phyloP scores from a whole-genome alignment of 805 yeast species.

The Komagataella kurtzmanii region DNA sequence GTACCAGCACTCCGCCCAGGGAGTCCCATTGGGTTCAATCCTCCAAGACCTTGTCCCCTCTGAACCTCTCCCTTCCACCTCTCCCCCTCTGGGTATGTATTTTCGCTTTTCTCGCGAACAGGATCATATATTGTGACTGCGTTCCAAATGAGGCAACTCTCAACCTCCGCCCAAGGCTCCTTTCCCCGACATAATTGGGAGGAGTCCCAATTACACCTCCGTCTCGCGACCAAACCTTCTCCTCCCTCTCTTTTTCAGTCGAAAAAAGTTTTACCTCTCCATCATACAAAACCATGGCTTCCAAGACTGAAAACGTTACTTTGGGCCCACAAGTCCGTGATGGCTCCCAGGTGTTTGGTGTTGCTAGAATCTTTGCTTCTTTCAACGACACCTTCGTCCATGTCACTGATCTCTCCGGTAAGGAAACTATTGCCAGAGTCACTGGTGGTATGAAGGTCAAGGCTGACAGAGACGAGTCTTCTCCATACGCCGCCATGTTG shows the following conservation, averaged over 20 bases:
- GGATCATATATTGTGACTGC: background rate
- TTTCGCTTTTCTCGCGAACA: background rate
- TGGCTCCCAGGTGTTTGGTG: slow-evolving; percentile 99
- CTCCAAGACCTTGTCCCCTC: background rate
- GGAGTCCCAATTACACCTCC: background rate
- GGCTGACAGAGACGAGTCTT: slow-evolving; percentile 99
- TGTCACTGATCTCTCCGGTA: slow-evolving; percentile 98
- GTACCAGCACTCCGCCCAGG: no score
- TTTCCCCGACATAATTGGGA: background rate
- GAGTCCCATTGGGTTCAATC: background rate
- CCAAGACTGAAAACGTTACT: slow-evolving; percentile 35
- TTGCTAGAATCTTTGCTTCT: slow-evolving; percentile 99
- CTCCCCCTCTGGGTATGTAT: background rate
- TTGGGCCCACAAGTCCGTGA: slow-evolving; percentile 87
- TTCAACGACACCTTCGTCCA: slow-evolving; percentile 99
- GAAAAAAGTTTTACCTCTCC: background rate
- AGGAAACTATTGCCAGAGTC: slow-evolving; percentile 99
- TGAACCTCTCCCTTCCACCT: background rate
- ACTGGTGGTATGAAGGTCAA: slow-evolving; percentile 99
- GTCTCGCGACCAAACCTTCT: background rate
- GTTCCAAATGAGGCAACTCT: background rate
- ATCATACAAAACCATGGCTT: slow-evolving; percentile 1
- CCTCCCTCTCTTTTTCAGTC: background rate
- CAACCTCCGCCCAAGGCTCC: background rate
- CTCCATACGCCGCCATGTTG: slow-evolving; percentile 99